A percentile compares a stretch with the other conserved stretches of the same genome.
Evolutionary conservation across 1,284 basidiomycete genomes (phyloP).

Genomic region (Papiliotrema flavescens): DNA sequence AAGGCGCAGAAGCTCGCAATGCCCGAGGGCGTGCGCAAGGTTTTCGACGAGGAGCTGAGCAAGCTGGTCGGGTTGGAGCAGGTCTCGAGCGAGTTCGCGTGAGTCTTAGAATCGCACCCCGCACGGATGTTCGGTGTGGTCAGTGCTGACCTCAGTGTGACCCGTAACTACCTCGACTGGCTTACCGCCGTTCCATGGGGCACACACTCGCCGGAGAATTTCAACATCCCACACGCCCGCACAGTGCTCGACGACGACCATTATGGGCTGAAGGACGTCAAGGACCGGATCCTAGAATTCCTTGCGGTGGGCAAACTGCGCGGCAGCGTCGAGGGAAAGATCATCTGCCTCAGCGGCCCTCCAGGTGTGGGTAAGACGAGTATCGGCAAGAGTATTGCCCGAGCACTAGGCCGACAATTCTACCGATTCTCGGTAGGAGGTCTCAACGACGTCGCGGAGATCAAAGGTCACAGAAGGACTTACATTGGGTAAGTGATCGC

Average conservation of each 20-base stretch:
- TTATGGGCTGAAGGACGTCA: slow-evolving; percentile 92
- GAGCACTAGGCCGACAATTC: slow-evolving; percentile 48
- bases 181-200: slow-evolving; percentile 97
- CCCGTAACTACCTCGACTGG: slow-evolving; percentile 94
- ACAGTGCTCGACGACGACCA: slow-evolving; percentile 92
- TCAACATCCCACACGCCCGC: slow-evolving; percentile 78
- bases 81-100: slow-evolving; percentile 83
- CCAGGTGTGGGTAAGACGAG: slow-evolving; percentile 96
- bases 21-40: slow-evolving; percentile 87
- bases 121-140: neutral
- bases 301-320: slow-evolving; percentile 94
- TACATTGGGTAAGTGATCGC: slow-evolving; percentile 71
- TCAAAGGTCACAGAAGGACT: slow-evolving; percentile 95
- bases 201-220: slow-evolving; percentile 89
- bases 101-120: slow-evolving; percentile 10
- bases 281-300: slow-evolving; percentile 97
- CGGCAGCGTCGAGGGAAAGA: slow-evolving; percentile 97
- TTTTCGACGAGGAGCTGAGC: slow-evolving; percentile 94
- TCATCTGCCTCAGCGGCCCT: slow-evolving; percentile 92
- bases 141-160: slow-evolving; percentile 58
- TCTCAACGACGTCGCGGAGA: slow-evolving; percentile 95
- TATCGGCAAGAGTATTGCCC: slow-evolving; percentile 75
- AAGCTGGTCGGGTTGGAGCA: slow-evolving; percentile 91
- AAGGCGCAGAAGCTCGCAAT: slow-evolving; percentile 82
- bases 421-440: slow-evolving; percentile 86